Evolutionary conservation across 108 stramenopile species (phyloP).

Genomic region (Pseudonitzschia delicatissima): DNA sequence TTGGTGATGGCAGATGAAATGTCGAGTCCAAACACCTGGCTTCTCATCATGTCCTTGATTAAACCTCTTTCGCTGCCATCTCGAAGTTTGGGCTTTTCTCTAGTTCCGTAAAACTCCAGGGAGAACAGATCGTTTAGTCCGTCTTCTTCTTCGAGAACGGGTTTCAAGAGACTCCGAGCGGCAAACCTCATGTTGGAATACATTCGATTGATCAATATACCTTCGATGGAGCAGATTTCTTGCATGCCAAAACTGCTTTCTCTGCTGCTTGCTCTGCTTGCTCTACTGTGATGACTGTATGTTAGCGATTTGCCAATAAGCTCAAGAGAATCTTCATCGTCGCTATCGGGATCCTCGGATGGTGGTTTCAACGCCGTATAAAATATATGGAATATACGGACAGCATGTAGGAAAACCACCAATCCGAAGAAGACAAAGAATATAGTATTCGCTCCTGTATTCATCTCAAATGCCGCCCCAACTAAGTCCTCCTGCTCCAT

Average conservation of each 20-base stretch:
- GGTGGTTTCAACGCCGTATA: constrained; percentile 1
- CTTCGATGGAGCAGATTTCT: constrained; percentile 11
- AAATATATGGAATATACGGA: constrained; percentile 32
- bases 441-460: constrained; percentile 5
- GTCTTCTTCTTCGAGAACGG: background rate
- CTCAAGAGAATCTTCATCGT: background rate
- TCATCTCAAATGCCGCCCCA: no score
- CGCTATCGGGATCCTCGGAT: background rate
- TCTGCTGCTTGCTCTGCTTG: no score
- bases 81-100: background rate
- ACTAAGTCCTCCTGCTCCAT: background rate
- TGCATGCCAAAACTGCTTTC: no score
- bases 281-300: no score
- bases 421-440: constrained; percentile 15
- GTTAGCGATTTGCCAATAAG: background rate
- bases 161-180: background rate
- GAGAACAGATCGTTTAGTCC: background rate
- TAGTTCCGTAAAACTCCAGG: constrained; percentile 12
- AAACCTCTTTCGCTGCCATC: background rate
- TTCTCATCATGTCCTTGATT: constrained; percentile 5
- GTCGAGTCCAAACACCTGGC: background rate
- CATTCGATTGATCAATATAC: constrained; percentile 4
- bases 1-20: background rate
- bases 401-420: constrained; percentile 12
- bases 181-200: constrained; percentile 23